Evolutionary conservation across 768 basidiomycete genomes (phyloP).

Genomic region (Mycena albidolilacea): DNA sequence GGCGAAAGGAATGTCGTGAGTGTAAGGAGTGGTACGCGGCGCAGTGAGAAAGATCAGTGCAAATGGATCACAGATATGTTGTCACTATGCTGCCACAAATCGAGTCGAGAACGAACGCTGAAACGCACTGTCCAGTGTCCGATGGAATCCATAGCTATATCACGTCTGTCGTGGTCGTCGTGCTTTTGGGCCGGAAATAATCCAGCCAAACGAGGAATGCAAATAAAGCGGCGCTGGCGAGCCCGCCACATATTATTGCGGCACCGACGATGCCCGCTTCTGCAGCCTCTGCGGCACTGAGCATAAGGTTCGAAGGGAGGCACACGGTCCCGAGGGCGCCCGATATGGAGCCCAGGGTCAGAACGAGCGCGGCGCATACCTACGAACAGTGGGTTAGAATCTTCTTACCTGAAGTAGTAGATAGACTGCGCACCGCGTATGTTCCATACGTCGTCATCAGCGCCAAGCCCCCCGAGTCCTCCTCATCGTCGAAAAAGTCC

Average conservation of each 20-base stretch:
- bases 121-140: slow-evolving; percentile 18
- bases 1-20: slow-evolving; percentile 15
- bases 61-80: slow-evolving; percentile 11
- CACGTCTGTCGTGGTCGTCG: background rate
- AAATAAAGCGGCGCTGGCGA: slow-evolving; percentile 30
- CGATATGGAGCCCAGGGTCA: slow-evolving; percentile 47
- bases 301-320: slow-evolving; percentile 41
- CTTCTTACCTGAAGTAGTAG: background rate
- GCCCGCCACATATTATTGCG: slow-evolving; percentile 41
- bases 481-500: slow-evolving; percentile 56
- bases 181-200: slow-evolving; percentile 12
- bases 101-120: slow-evolving; percentile 12
- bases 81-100: background rate
- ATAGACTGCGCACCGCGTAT: slow-evolving; percentile 28
- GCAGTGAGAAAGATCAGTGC: background rate
- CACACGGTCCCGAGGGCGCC: slow-evolving; percentile 54
- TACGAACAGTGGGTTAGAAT: background rate
- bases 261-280: slow-evolving; percentile 53
- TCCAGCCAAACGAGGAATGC: slow-evolving; percentile 41
- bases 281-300: slow-evolving; percentile 48
- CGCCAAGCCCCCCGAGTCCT: slow-evolving; percentile 26
- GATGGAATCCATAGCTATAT: background rate
- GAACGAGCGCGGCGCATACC: slow-evolving; percentile 36
- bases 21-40: slow-evolving; percentile 10
- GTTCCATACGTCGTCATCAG: slow-evolving; percentile 31